Base-by-base conservation (phyloP, 768 basidiomycete genomes). In the Tricholoma saponaceum region DNA sequence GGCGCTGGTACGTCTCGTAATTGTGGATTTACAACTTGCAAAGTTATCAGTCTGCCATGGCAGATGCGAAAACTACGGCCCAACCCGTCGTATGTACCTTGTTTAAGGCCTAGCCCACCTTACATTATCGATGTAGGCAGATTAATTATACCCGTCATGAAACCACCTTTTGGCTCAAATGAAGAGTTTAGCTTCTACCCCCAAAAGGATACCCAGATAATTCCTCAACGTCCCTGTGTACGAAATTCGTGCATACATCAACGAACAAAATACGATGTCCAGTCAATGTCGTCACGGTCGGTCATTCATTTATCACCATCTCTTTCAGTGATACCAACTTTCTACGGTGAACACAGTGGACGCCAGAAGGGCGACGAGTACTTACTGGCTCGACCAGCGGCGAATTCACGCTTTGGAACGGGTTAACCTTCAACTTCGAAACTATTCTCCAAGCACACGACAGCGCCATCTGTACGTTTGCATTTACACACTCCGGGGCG, bases 391-490 rank as follows among this genome's bases (percentile, higher is more conserved):
- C 95, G 10, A 94, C 95, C 20, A 93, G 90, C 60, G 97, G 97
- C 47, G 97, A 98, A 74, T 98, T 99, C 73, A 98, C 96, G 0
- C 82, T 98, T 5, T 98, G 97, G 97, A 99, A 99, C 63, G 96
- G 96, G 25, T 80, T 96, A 22, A 98, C 97, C 0, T 99, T 98
- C 85, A 99, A 98, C 75, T 99, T 98, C 67, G 97, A 99, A 72
- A 97, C 96, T 0, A 98, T 99, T 63, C 83, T 98, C n/a, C 96
- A 98, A 74, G 96, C 95, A 0, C 97, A 99, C 72, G 97, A 99
- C 67, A 87, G 89, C 1, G 90, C 94, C 37, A 91, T 99, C 56
- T 93, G 95, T 37, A 82, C 93, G 0, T 83, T 98, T 69, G 75
- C 83, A 14, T 99, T 95, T 73, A 92, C 92, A 0, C 93, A 97